phyloP scores from a whole-genome alignment of 1,284 basidiomycete species.

The Cutaneotrichosporon sp. region DNA sequence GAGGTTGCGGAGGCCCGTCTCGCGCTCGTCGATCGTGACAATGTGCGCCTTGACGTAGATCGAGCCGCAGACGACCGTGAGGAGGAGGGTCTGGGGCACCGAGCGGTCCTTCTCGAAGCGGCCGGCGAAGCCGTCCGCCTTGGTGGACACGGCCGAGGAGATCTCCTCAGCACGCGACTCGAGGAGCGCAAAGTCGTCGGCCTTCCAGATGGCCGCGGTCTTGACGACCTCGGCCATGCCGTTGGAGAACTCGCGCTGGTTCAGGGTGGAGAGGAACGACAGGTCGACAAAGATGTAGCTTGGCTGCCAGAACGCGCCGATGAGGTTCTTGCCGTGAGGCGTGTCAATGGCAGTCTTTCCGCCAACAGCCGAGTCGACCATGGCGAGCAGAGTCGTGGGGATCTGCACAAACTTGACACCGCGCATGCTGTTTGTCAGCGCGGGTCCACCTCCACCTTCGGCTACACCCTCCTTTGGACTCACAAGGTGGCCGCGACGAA shows the following conservation, averaged over 20 bases:
- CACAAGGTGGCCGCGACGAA: slow-evolving; percentile 98
- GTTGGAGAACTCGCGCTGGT: slow-evolving; percentile 90
- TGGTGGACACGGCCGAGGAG: slow-evolving; percentile 70
- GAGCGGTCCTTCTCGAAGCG: slow-evolving; percentile 69
- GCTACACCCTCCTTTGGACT: slow-evolving; percentile 47
- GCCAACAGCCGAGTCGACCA: slow-evolving; percentile 98
- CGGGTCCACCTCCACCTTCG: background rate
- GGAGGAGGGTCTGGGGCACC: slow-evolving; percentile 64
- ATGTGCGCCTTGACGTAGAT: slow-evolving; percentile 93
- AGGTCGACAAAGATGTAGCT: slow-evolving; percentile 97
- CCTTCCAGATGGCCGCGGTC: slow-evolving; percentile 97
- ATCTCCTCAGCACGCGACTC: slow-evolving; percentile 83
- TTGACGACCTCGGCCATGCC: slow-evolving; percentile 99
- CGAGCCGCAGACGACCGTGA: slow-evolving; percentile 81
- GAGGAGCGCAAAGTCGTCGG: slow-evolving; percentile 77
- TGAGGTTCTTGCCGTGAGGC: slow-evolving; percentile 93
- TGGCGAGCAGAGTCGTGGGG: slow-evolving; percentile 92
- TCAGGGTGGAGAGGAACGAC: slow-evolving; percentile 91
- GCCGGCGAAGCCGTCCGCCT: slow-evolving; percentile 61
- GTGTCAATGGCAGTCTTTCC: slow-evolving; percentile 99
- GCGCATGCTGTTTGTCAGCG: slow-evolving; percentile 64
- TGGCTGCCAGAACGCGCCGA: slow-evolving; percentile 98
- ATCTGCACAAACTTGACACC: slow-evolving; percentile 93
- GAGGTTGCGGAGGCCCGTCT: slow-evolving; percentile 91
- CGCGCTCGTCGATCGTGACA: slow-evolving; percentile 91